Evolutionary conservation across 2,329 filamentous ascomycete genomes (phyloP), one percentile per base, ranked within the genome.

Genomic region (Ophiocordyceps camponoti-rufipedis): DNA sequence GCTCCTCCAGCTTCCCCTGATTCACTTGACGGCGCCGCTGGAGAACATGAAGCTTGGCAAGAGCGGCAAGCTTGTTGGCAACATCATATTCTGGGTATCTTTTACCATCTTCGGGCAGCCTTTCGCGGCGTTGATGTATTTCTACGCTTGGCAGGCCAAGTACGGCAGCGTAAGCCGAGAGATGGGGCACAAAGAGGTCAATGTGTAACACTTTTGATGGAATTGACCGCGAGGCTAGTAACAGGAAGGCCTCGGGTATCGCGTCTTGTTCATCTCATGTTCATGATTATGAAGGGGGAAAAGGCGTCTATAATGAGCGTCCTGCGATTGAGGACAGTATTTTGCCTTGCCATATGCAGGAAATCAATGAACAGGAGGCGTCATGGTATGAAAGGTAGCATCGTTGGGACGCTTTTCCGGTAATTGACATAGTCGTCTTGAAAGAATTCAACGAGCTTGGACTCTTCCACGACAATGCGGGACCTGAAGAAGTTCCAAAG

Each of bases 81-180:
- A 98, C 61, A 80, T 81, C 56, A 88, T 93, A 47, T 98, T 98
- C 62, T 96, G 91, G 91, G 71, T 95, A 18, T 89, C 84, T 12
- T 98, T 98, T 58, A 95, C 89, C 51, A 76, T 96, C 2, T 82
- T 98, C 12, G 91, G 91, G 4, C 91, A 98, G 67, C 91, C 91
- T 0, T 75, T 96, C 54, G 91, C 86, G 1, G 88, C 86, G 0
- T 67, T 98, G 48, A 71, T 94, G 59, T 98, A 98, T 62, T 98
- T 95, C 62, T 96, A 96, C 59, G 88, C 88, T 1, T 98, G 91
- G 89, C 89, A 96, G 65, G 86, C 86, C 46, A 96, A 96, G 67
- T 95, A 94, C 59, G 91, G 91, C 12, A 87, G 81, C 55, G 81
- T 88, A 19, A 85, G 74, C 52, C 68, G 65, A 52, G 58, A 60